phyloP scores from a whole-genome alignment of 1,284 basidiomycete species.

The Dichomitus squalens region DNA sequence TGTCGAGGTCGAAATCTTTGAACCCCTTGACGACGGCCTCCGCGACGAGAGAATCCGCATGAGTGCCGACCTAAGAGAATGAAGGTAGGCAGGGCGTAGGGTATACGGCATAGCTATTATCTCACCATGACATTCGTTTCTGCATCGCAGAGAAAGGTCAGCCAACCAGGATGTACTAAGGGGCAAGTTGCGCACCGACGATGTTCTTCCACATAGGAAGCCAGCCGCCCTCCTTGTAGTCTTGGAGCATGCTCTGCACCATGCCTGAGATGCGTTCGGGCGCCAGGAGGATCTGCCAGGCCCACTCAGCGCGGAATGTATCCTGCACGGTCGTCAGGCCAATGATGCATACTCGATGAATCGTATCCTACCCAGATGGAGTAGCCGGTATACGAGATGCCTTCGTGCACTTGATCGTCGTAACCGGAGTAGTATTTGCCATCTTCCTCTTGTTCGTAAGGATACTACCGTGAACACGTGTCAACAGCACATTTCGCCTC shows the following conservation, averaged over 20 bases:
- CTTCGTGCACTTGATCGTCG: conserved; percentile 62
- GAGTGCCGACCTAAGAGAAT: conserved; percentile 66
- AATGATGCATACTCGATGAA: not conserved
- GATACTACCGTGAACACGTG: conserved; percentile 52
- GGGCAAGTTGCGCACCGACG: conserved; percentile 48
- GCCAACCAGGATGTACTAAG: not conserved
- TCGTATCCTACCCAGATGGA: conserved; percentile 70
- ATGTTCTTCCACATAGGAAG: conserved; percentile 92
- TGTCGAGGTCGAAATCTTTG: conserved; percentile 60
- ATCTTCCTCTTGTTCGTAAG: conserved; percentile 76
- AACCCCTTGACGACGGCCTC: conserved; percentile 75
- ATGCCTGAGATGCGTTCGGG: conserved; percentile 77
- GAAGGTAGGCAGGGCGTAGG: not conserved
- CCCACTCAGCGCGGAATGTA: conserved; percentile 80
- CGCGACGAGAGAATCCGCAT: conserved; percentile 80
- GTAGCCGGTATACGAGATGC: conserved; percentile 78
- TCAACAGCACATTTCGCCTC: conserved; percentile 19
- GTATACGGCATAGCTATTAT: not conserved
- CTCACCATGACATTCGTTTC: conserved; percentile 77
- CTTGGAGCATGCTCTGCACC: conserved; percentile 81
- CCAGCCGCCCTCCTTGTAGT: conserved; percentile 81
- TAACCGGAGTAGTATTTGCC: conserved; percentile 79
- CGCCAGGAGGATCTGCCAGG: conserved; percentile 75
- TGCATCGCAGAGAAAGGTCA: conserved; percentile 21
- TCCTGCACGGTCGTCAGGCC: conserved; percentile 45